A percentile compares a stretch with the other conserved stretches of the same genome.
Evolutionary conservation across 768 basidiomycete species (phyloP).

Genomic region (Lactifluus rugatus): DNA sequence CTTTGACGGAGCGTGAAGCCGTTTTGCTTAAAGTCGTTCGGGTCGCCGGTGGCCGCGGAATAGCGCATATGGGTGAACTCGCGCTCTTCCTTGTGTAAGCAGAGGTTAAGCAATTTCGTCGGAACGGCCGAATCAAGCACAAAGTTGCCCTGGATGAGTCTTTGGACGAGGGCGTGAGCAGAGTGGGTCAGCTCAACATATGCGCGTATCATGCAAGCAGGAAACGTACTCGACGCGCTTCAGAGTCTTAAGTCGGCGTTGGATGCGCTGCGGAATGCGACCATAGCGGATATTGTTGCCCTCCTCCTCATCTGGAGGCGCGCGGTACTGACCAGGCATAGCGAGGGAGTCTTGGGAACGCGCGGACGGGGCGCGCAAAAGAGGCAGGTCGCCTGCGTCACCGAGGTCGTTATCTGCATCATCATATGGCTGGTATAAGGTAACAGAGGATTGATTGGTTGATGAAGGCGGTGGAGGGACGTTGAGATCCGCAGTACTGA

Average conservation of each 20-base stretch:
- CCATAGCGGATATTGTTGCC: constrained; percentile 76
- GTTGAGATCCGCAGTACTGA: constrained; percentile 13
- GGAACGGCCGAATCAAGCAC: constrained; percentile 88
- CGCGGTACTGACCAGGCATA: constrained; percentile 38
- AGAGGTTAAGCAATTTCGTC: constrained; percentile 81
- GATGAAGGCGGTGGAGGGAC: constrained; percentile 19
- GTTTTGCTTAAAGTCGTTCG: constrained; percentile 75
- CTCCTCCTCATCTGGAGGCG: constrained; percentile 25
- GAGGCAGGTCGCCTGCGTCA: constrained; percentile 59
- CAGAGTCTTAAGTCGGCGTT: constrained; percentile 84
- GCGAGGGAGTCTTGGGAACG: constrained; percentile 16
- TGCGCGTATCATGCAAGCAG: not conserved
- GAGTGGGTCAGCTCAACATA: not conserved
- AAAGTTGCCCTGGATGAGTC: constrained; percentile 87
- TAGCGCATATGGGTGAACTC: constrained; percentile 97
- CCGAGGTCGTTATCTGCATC: constrained; percentile 24
- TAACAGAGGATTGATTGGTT: constrained; percentile 10
- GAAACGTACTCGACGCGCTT: constrained; percentile 74
- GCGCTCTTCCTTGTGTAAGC: constrained; percentile 62
- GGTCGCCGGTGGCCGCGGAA: constrained; percentile 91
- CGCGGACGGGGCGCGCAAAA: constrained; percentile 31
- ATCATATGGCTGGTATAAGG: constrained; percentile 25
- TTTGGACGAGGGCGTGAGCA: constrained; percentile 20
- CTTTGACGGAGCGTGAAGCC: constrained; percentile 84
- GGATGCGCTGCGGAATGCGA: constrained; percentile 81